Conservation (phyloP, 441 rosid genomes). For the Erodium texanum region DNA sequence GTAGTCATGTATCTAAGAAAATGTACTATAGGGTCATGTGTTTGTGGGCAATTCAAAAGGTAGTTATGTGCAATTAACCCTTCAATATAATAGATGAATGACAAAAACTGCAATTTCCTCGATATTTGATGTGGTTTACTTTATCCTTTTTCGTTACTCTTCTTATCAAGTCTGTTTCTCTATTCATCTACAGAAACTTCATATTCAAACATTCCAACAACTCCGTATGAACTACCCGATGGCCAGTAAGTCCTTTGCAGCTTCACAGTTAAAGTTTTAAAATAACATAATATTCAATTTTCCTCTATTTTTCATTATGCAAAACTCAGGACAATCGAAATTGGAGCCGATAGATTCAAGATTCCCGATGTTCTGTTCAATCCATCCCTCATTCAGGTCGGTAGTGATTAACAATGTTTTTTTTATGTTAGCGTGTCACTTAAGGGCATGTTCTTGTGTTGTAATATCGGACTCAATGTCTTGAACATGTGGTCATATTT, state of each 20-base stretch:
- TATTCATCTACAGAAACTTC: slow-evolving; percentile 51
- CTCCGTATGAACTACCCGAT: slow-evolving; percentile 98
- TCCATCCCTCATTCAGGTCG: slow-evolving; percentile 78
- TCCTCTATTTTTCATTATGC: too few species aligned
- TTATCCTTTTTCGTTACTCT: too few species aligned
- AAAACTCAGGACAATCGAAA: slow-evolving; percentile 75
- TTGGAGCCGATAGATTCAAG: slow-evolving; percentile 96
- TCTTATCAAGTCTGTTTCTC: not conserved
- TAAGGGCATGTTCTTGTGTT: not conserved
- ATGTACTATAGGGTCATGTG: too few species aligned
- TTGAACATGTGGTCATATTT: not conserved
- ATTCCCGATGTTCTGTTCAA: slow-evolving; percentile 92
- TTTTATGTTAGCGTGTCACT: too few species aligned
- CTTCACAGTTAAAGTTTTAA: not conserved
- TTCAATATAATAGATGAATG: too few species aligned
- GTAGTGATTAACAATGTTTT: too few species aligned
- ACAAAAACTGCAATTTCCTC: not conserved
- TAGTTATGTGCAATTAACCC: too few species aligned
- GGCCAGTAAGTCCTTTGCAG: slow-evolving; percentile 74
- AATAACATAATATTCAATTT: too few species aligned
- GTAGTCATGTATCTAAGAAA: too few species aligned
- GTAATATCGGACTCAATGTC: not conserved
- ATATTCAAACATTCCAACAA: slow-evolving; percentile 95
- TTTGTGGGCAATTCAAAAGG: too few species aligned
- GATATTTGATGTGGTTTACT: not conserved